Base-by-base conservation (phyloP, 2,329 filamentous ascomycete species). In the Xylaria hypoxylon region DNA sequence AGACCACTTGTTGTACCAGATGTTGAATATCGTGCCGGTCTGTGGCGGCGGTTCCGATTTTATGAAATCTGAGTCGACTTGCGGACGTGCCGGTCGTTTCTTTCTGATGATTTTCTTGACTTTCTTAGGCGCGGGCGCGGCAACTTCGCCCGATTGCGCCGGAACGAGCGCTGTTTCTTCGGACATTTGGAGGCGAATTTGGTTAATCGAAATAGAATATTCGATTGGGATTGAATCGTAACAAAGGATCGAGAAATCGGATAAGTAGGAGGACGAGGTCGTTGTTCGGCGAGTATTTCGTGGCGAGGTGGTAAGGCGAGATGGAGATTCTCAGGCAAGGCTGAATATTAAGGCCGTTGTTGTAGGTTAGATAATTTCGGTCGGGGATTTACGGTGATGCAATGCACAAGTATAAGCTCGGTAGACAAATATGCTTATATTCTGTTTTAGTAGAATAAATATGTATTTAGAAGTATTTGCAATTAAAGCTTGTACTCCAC, bases 1-100 rank as follows among this genome's bases (percentile, higher is more conserved):
- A 0, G 90, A 92, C 94, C 95, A 98, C 81, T 97, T 98, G 83
- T 97, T 97, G 82, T 97, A 71, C 95, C 94, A 97, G 76, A 97
- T 96, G 80, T 99, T 99, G 86, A 96, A 99, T 65, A 94, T 93
- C 0, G 93, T 97, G 59, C 96, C 96, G 0, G 95, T 98, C 75
- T 98, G 94, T 1, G 93, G 92, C 17, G 94, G 93, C 3, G 92
- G 91, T 74, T 97, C 93, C 38, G 90, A 90, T 73, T 91, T 92
- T 80, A 97, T 87, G 48, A 90, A 90, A 45, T 91, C 89, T 1
- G 94, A 89, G 76, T 99, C 96, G 75, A 97, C 90, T 81, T 99
- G 96, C 0, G 92, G 91, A 65, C 95, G 89, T 52, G 96, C 96
- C 35, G 96, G 96, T 44, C 94, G 87, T 76, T 92, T 90, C 78